Evolutionary conservation across 2,329 filamentous ascomycete species (phyloP), one percentile per base, ranked within the genome.

Genomic region (Aspergillus jensenii): DNA sequence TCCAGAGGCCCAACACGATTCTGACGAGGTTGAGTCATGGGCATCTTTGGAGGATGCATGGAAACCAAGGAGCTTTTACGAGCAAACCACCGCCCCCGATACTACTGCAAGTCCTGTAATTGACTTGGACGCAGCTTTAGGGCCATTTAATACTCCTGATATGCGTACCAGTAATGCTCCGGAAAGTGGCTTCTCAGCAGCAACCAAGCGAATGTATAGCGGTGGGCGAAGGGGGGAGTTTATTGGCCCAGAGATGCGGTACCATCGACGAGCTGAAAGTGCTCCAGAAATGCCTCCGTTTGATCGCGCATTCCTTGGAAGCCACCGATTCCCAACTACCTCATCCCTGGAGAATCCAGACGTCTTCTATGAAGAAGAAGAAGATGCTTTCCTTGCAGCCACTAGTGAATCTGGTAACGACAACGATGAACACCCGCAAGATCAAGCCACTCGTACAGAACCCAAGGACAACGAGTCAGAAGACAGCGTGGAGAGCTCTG

Each of bases 51-150:
- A 78, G 48, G 67, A 62, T 7, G 67, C 76, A 7, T 78, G 76
- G 76, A 78, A 78, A 60, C 76, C 76, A 21, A 69, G 70, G 52
- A 78, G 75, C 52, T 78, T 78, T 53, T 78, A 78, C 47, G 76
- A 78, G 46, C 76, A 78, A 59, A 70, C 52, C 40, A 61, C 68
- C 2, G 81, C 85, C 8, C 85, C 87, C 47, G 90, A 96, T 59
- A 73, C 84, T 59, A 73, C 84, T 3, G 83, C 88, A 52, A 90
- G 87, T 68, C 88, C 90, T 7, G 89, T 97, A 73, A 96, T 99
- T 62, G 95, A 99, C 73, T 79, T 99, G 43, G 95, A 99, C 76
- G 93, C 93, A 17, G 95, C 93, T 25, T 82, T 98, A 1, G 93
- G 92, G 2, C 92, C 93, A 0, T 96, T 96, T 74, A 95, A 96